A percentile compares a stretch with the other conserved stretches of the same genome.
Evolutionary conservation across 75 land plant genomes (phyloP).

Genomic region (Cunninghamia lanceolata): DNA sequence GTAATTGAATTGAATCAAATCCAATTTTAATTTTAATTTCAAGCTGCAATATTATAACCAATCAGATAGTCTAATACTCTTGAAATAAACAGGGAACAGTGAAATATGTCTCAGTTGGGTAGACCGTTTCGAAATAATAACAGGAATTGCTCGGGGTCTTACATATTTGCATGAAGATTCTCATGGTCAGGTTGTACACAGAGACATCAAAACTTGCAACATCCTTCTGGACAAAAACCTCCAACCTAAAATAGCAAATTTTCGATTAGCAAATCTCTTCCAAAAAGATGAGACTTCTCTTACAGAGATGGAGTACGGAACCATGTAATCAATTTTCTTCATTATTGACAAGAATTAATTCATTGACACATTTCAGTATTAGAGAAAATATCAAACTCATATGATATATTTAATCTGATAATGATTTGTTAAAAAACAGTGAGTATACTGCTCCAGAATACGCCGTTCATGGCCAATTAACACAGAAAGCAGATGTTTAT

Average conservation of each 20-base stretch:
- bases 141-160: slow-evolving; percentile 37
- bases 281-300: slow-evolving; percentile 10
- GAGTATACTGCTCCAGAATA: slow-evolving; percentile 24
- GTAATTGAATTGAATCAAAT: background rate
- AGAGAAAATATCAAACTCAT: background rate
- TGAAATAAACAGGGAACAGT: background rate
- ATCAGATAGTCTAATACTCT: background rate
- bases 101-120: slow-evolving; percentile 18
- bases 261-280: slow-evolving; percentile 23
- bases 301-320: slow-evolving; percentile 13
- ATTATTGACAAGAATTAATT: background rate
- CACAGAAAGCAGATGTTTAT: slow-evolving; percentile 17
- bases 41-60: background rate
- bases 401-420: background rate
- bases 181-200: slow-evolving; percentile 31
- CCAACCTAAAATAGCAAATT: slow-evolving; percentile 31
- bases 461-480: slow-evolving; percentile 14
- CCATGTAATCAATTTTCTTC: background rate
- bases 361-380: background rate
- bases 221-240: slow-evolving; percentile 34
- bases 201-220: slow-evolving; percentile 44
- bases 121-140: slow-evolving; percentile 25
- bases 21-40: background rate
- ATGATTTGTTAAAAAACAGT: background rate
- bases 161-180: slow-evolving; percentile 35